Base-by-base conservation (phyloP, 2,329 filamentous ascomycete genomes). In the Cytospora leucostoma region DNA sequence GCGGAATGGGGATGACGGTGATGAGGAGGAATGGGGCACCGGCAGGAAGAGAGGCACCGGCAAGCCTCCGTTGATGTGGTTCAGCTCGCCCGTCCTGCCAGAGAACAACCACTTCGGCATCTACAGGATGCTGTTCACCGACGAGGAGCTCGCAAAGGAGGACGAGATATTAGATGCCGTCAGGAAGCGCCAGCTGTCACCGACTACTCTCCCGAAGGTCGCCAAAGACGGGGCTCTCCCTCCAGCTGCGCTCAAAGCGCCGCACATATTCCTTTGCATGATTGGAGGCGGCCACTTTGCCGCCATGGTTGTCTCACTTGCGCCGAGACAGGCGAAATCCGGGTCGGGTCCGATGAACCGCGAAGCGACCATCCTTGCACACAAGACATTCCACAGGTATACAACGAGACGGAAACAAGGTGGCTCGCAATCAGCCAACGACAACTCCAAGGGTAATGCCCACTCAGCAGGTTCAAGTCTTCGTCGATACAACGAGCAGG, bases 381-480 rank as follows among this genome's bases (percentile, higher is more conserved):
- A 98, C 77, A 99, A 99, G 79, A 97, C 94, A 0, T 99, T 98
- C 75, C 96, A 99, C 75, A 86, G 95, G 63, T 99, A 99, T 73
- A 99, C 96, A 0, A 99, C 95, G 7, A 84, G 95, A 68, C 85
- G 95, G 68, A 99, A 99, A 75, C 95, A 99, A 75, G 95, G 95
- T 80, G 95, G 96, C 50, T 89, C 93, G 12, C 95, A 99, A 74
- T 96, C 93, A 3, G 89, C 94, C 34, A 98, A 93, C 74, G 95
- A 99, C 74, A 90, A 92, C 66, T 86, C 93, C n/a, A 97, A 97
- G 73, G 94, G 95, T 15, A 88, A 90, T 54, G 95, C 95, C 0
- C 93, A 98, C 76, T 98, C 95, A 4, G 96, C 93, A 8, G 95
- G 96, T 74, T 91, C 95, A 1, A 91, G 88, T 52, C 79, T 99